A percentile compares a stretch with the other conserved stretches of the same genome.
Evolutionary conservation across 2,329 filamentous ascomycete species (phyloP).

Genomic region (Pseudogymnoascus sp.): DNA sequence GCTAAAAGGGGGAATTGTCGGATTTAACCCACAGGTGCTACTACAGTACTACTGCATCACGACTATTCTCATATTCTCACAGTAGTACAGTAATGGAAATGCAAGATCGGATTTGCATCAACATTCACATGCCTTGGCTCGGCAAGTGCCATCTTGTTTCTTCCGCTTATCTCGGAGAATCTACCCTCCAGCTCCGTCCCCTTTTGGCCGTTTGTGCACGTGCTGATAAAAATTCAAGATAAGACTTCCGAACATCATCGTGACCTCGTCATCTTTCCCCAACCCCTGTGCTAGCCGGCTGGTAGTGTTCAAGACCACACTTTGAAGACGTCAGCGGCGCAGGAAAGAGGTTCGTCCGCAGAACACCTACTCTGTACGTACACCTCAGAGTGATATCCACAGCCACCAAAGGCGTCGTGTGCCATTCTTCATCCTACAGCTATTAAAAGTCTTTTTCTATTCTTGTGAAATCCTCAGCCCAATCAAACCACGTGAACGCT

Average conservation of each 20-base stretch:
- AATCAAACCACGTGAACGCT: constrained; percentile 3
- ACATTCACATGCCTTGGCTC: constrained; percentile 4
- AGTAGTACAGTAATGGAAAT: not conserved
- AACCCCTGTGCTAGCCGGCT: not conserved
- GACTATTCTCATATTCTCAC: not conserved
- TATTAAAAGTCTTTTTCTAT: not conserved
- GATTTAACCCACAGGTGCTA: not conserved
- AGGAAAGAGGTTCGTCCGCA: not conserved
- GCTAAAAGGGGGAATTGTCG: not conserved
- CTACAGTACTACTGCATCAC: not conserved
- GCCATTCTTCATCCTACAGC: not conserved
- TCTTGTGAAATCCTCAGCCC: not conserved
- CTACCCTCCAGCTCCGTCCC: not conserved
- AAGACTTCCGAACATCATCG: not conserved
- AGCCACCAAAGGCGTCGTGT: not conserved
- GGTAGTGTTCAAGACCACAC: not conserved
- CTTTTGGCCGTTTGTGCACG: not conserved
- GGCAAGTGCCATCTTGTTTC: not conserved
- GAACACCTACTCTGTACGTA: too few relatives aligned
- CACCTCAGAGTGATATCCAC: not conserved
- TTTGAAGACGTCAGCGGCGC: constrained; percentile 2
- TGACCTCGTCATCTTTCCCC: not conserved
- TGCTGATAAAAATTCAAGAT: not conserved
- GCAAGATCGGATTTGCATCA: not conserved
- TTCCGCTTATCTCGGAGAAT: not conserved